phyloP scores from a whole-genome alignment of 2,329 filamentous ascomycete species.

The Curvularia spicifera region DNA sequence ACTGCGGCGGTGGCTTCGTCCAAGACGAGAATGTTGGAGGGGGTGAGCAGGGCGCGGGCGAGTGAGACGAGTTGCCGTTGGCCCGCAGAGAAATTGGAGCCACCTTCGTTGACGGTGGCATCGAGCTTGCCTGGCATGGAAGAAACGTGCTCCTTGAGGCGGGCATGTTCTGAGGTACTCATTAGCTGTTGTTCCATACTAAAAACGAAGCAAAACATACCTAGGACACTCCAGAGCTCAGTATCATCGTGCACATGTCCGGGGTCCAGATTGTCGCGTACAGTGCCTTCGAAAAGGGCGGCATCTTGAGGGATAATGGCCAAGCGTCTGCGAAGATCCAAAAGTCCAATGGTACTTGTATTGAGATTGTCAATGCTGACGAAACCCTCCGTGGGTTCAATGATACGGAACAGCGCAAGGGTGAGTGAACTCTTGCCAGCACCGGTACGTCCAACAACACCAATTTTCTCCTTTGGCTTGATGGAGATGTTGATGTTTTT shows the following conservation, averaged over 20 bases:
- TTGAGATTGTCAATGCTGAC: slow-evolving; percentile 91
- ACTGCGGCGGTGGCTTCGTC: slow-evolving; percentile 92
- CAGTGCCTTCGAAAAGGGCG: slow-evolving; percentile 89
- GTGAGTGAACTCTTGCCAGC: slow-evolving; percentile 96
- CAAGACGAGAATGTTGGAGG: slow-evolving; percentile 94
- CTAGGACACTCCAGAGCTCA: slow-evolving; percentile 93
- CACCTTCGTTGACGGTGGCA: slow-evolving; percentile 90
- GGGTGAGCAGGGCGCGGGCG: slow-evolving; percentile 89
- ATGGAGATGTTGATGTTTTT: slow-evolving; percentile 93
- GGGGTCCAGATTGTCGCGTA: slow-evolving; percentile 95
- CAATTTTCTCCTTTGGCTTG: slow-evolving; percentile 97
- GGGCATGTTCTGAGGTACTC: slow-evolving; percentile 75
- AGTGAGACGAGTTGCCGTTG: slow-evolving; percentile 94
- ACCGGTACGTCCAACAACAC: slow-evolving; percentile 93
- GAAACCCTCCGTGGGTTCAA: slow-evolving; percentile 81
- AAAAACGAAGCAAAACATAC: slow-evolving; percentile 58
- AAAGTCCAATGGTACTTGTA: slow-evolving; percentile 85
- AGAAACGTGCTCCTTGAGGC: slow-evolving; percentile 86
- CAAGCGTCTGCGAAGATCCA: slow-evolving; percentile 85
- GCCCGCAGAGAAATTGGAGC: slow-evolving; percentile 93
- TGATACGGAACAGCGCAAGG: slow-evolving; percentile 91
- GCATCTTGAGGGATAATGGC: slow-evolving; percentile 99
- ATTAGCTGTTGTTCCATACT: slow-evolving; percentile 24
- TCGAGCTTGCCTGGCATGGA: slow-evolving; percentile 90
- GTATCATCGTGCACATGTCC: slow-evolving; percentile 95